Percentiles rank a stretch among this genome's conserved stretches.
phyloP scores from a whole-genome alignment of 345 rosid species.

The Salix arbutifolia region DNA sequence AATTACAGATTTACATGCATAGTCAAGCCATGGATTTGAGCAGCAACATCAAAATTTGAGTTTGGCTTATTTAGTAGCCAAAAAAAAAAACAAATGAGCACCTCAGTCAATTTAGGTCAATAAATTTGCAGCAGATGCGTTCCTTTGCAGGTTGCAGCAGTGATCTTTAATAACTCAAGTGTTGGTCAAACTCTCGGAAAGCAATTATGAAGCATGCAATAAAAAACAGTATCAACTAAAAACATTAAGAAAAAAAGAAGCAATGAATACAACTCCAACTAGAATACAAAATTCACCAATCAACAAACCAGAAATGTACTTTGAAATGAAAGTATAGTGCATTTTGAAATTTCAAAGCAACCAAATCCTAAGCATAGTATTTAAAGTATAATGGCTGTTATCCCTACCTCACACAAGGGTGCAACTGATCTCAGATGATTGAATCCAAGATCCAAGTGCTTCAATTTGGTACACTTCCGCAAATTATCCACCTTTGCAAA shows the following conservation, averaged over 20 bases:
- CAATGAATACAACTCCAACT: neutral
- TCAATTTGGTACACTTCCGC: constrained; percentile 68
- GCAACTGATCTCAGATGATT: constrained; percentile 68
- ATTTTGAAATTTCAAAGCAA: neutral
- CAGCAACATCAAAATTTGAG: neutral
- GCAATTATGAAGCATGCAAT: neutral
- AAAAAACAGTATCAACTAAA: neutral
- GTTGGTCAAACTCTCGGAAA: no score
- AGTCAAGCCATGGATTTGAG: neutral
- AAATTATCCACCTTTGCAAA: constrained; percentile 88
- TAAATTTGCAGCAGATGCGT: neutral
- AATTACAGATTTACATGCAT: neutral
- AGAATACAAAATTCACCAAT: neutral
- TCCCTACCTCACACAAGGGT: constrained; percentile 69
- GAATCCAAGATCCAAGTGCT: constrained; percentile 94
- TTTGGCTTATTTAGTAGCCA: neutral
- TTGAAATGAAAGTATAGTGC: neutral
- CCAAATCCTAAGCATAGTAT: neutral
- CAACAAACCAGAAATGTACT: neutral
- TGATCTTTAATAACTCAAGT: neutral
- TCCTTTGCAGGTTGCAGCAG: neutral
- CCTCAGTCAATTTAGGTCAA: neutral
- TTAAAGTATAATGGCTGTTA: neutral
- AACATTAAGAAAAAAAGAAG: neutral
- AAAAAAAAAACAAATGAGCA: neutral